Conservation (phyloP, 306 rosid species). For the Hippophae tibetana region DNA sequence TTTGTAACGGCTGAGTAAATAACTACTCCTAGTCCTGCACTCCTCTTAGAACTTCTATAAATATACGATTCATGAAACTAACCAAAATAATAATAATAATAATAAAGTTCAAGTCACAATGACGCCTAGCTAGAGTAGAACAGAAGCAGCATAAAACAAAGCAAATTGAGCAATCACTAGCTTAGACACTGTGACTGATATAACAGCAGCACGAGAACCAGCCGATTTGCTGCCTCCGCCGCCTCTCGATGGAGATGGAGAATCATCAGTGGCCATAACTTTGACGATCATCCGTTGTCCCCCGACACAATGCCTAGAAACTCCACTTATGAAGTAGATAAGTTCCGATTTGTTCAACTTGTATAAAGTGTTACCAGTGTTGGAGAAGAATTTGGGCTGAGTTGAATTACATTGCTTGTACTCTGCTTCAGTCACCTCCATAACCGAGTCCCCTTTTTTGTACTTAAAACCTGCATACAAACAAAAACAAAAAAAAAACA, state of each 20-base stretch:
- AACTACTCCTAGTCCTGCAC: no score
- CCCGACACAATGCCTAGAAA: constrained; percentile 57
- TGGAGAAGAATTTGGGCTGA: constrained; percentile 56
- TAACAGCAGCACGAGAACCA: constrained; percentile 16
- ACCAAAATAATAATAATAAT: no score
- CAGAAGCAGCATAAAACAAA: constrained; percentile 14
- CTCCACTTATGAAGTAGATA: constrained; percentile 83
- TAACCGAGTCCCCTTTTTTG: constrained; percentile 64
- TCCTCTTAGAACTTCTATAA: no score
- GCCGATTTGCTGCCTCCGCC: constrained; percentile 15
- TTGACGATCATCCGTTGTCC: constrained; percentile 69
- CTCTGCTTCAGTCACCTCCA: constrained; percentile 68
- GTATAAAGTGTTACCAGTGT: constrained; percentile 42
- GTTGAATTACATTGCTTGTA: constrained; percentile 46
- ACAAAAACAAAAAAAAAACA: not conserved
- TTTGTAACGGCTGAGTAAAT: no score
- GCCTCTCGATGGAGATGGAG: constrained; percentile 5
- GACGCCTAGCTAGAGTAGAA: constrained; percentile 12
- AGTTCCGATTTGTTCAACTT: constrained; percentile 44
- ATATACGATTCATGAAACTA: not conserved
- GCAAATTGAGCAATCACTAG: constrained; percentile 22
- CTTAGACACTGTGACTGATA: constrained; percentile 15
- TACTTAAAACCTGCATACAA: constrained; percentile 42
- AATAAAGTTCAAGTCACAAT: not conserved
- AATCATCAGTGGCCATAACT: constrained; percentile 32